A percentile compares a stretch with the other conserved stretches of the same genome.
phyloP scores from a whole-genome alignment of 2,329 filamentous ascomycete genomes.

The Colletotrichum shisoi region DNA sequence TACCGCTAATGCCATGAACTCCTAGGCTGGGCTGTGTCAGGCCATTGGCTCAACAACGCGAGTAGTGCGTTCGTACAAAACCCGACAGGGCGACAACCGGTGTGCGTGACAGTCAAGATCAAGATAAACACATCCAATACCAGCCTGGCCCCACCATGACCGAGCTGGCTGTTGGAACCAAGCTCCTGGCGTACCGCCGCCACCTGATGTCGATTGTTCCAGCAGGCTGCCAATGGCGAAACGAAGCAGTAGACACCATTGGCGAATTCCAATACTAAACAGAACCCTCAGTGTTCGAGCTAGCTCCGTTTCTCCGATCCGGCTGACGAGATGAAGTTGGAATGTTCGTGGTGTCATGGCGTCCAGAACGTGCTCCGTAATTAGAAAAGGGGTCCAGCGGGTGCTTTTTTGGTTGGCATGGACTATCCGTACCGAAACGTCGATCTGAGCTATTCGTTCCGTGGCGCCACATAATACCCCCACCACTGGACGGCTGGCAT shows the following conservation, averaged over 20 bases:
- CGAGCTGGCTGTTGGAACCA: conserved; percentile 5
- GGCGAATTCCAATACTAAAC: not conserved
- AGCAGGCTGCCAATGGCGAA: conserved; percentile 17
- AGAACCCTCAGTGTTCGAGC: conserved; percentile 2
- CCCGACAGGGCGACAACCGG: conserved; percentile 12
- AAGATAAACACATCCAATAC: not conserved
- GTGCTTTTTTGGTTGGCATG: conserved; percentile 29
- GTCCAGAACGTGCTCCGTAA: conserved; percentile 33
- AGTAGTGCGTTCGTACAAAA: not conserved
- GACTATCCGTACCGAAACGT: conserved; percentile 11
- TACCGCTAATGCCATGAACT: conserved; percentile 7
- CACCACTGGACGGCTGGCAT: conserved; percentile 22
- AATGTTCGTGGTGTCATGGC: not conserved
- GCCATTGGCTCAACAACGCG: not conserved
- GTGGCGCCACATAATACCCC: conserved; percentile 29
- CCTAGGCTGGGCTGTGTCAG: conserved; percentile 14
- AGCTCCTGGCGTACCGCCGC: conserved; percentile 16
- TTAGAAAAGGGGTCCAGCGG: conserved; percentile 30
- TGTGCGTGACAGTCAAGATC: conserved; percentile 2
- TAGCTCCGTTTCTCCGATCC: not conserved
- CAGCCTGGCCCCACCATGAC: not conserved
- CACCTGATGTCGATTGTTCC: conserved; percentile 34
- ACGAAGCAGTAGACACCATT: not conserved
- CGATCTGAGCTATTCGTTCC: conserved; percentile 34
- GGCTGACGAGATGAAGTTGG: not conserved